Evolutionary conservation across 2,329 filamentous ascomycete species (phyloP).

Genomic region (Aspergillus ustus): DNA sequence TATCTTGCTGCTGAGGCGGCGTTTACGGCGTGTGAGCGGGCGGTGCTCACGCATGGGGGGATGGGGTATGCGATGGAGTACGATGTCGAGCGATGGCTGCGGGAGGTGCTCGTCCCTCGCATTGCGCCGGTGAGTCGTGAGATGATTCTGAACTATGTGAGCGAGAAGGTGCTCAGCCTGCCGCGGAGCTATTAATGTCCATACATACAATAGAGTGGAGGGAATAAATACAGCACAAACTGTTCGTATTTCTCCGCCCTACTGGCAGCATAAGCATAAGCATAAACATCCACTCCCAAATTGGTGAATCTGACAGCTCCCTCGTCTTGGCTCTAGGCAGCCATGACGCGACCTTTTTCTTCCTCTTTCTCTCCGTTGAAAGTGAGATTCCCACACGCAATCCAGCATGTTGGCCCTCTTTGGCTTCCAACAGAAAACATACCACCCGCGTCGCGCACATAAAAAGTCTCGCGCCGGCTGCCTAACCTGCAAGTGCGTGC

Average conservation of each 20-base stretch:
- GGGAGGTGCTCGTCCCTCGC: constrained; percentile 63
- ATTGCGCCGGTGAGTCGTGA: constrained; percentile 64
- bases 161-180: constrained; percentile 49
- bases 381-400: not conserved
- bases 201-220: not conserved
- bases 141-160: constrained; percentile 52
- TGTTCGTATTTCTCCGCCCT: no score
- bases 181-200: constrained; percentile 46
- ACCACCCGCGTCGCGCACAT: not conserved
- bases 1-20: constrained; percentile 66
- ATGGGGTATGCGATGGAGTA: constrained; percentile 69
- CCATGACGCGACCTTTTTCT: not conserved
- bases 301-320: not conserved
- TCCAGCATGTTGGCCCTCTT: not conserved
- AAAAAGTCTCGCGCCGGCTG: not conserved
- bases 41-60: constrained; percentile 61
- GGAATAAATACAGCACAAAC: not conserved
- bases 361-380: not conserved
- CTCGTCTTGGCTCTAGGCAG: not conserved
- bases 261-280: no score
- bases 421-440: not conserved
- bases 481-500: not conserved
- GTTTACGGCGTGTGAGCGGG: constrained; percentile 63
- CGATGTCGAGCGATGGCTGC: constrained; percentile 64
- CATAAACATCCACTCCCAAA: no score